phyloP scores from a whole-genome alignment of 371 early-diverging fungal genomes.

The Synchytrium microbalum region DNA sequence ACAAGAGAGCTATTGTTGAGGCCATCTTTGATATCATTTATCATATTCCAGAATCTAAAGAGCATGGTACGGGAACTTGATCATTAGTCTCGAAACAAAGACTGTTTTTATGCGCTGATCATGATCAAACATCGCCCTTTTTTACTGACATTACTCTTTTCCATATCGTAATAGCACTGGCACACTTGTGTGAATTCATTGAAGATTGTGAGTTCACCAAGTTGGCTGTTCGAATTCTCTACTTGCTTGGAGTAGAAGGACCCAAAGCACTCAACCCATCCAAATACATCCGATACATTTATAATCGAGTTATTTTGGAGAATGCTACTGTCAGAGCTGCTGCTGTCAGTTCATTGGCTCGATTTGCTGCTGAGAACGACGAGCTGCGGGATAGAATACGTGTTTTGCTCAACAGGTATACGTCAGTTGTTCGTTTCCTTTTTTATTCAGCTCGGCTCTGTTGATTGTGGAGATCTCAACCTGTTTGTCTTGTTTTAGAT shows the following conservation, averaged over 20 bases:
- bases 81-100: slow-evolving; percentile 6
- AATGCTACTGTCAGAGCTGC: slow-evolving; percentile 96
- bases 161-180: too few relatives aligned
- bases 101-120: neutral
- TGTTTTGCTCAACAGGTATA: slow-evolving; percentile 66
- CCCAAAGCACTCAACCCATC: slow-evolving; percentile 85
- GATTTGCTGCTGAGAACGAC: slow-evolving; percentile 78
- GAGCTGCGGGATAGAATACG: slow-evolving; percentile 70
- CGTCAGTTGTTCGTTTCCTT: neutral
- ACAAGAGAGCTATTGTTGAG: slow-evolving; percentile 91
- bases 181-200: slow-evolving; percentile 96
- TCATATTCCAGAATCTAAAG: slow-evolving; percentile 86
- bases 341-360: slow-evolving; percentile 89
- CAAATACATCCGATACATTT: slow-evolving; percentile 94
- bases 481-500: slow-evolving; percentile 45
- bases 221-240: slow-evolving; percentile 89
- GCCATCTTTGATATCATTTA: slow-evolving; percentile 94
- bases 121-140: neutral
- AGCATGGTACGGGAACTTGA: slow-evolving; percentile 54
- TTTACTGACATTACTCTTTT: too few relatives aligned
- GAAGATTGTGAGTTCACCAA: slow-evolving; percentile 98
- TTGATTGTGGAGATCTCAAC: neutral
- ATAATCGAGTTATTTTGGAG: slow-evolving; percentile 96
- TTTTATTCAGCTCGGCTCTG: neutral
- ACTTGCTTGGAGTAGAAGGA: slow-evolving; percentile 90